Conservation (phyloP, 2,329 filamentous ascomycete genomes). For the Clonostachys byssicola region DNA sequence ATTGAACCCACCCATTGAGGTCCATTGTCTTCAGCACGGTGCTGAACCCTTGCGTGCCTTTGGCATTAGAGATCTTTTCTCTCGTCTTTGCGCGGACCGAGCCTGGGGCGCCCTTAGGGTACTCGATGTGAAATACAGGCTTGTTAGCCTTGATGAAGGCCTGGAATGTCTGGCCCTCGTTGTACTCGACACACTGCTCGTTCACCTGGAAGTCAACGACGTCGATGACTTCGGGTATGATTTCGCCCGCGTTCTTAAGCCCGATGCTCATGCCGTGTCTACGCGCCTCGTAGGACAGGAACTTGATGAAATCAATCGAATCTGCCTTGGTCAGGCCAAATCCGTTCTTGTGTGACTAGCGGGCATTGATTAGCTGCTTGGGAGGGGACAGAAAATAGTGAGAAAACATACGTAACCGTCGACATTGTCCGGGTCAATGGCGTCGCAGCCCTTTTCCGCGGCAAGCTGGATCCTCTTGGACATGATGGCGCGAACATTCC, state of each 20-base stretch:
- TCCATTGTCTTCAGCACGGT: conserved; percentile 63
- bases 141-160: conserved; percentile 56
- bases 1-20: conserved; percentile 58
- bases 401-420: conserved; percentile 51
- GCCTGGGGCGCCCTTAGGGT: conserved; percentile 48
- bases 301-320: conserved; percentile 54
- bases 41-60: conserved; percentile 47
- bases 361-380: background rate
- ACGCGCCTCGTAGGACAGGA: conserved; percentile 50
- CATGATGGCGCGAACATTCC: conserved; percentile 63
- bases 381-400: too few relatives aligned
- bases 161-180: conserved; percentile 53
- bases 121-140: conserved; percentile 72
- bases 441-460: conserved; percentile 58
- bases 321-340: conserved; percentile 53
- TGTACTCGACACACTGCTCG: conserved; percentile 60
- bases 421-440: conserved; percentile 67
- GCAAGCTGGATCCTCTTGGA: conserved; percentile 53
- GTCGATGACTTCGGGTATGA: conserved; percentile 42
- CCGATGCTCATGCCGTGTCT: conserved; percentile 54
- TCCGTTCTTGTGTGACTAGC: conserved; percentile 54
- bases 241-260: conserved; percentile 62
- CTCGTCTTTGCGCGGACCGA: conserved; percentile 24
- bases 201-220: conserved; percentile 63
- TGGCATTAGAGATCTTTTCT: conserved; percentile 35